Evolutionary conservation across 2,329 filamentous ascomycete genomes (phyloP).

Genomic region (Pseudonectria buxi): DNA sequence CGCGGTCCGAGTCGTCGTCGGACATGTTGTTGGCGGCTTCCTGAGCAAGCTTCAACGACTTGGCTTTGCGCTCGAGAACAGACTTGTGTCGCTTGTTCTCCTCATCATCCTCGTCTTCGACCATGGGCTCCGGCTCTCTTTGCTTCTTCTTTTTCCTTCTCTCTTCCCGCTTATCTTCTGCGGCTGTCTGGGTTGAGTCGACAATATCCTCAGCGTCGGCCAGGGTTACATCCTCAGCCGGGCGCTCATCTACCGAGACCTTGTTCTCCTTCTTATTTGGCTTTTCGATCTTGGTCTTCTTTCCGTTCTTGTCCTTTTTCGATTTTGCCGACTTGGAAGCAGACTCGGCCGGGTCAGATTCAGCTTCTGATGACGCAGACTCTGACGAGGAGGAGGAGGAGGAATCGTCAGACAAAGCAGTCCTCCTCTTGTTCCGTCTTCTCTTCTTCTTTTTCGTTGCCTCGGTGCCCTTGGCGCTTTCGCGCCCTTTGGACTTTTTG

Average conservation of each 20-base stretch:
- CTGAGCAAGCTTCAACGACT: conserved; percentile 44
- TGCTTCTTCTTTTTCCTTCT: conserved; percentile 28
- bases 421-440: conserved; percentile 16
- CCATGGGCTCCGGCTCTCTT: conserved; percentile 12
- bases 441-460: conserved; percentile 20
- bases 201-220: conserved; percentile 9
- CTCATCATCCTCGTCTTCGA: conserved; percentile 20
- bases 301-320: conserved; percentile 6
- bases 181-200: conserved; percentile 1
- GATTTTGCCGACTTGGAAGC: conserved; percentile 18
- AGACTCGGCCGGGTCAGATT: conserved; percentile 3
- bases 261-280: conserved; percentile 5
- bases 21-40: conserved; percentile 30
- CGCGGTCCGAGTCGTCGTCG: conserved; percentile 26
- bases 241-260: background rate
- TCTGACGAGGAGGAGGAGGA: too few relatives aligned
- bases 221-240: conserved; percentile 13
- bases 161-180: conserved; percentile 14
- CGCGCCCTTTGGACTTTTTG: conserved; percentile 18
- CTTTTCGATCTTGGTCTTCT: conserved; percentile 7
- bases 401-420: conserved; percentile 12
- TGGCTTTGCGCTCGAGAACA: conserved; percentile 49
- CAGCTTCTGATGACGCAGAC: background rate
- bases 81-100: conserved; percentile 38
- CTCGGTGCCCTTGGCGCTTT: conserved; percentile 6